A percentile compares a stretch with the other conserved stretches of the same genome.
These are phyloP conservation scores for Xylaria nigripes DNA, from an alignment of 495 filamentous ascomycete genomes.

Conservation along the genomic window DNA sequence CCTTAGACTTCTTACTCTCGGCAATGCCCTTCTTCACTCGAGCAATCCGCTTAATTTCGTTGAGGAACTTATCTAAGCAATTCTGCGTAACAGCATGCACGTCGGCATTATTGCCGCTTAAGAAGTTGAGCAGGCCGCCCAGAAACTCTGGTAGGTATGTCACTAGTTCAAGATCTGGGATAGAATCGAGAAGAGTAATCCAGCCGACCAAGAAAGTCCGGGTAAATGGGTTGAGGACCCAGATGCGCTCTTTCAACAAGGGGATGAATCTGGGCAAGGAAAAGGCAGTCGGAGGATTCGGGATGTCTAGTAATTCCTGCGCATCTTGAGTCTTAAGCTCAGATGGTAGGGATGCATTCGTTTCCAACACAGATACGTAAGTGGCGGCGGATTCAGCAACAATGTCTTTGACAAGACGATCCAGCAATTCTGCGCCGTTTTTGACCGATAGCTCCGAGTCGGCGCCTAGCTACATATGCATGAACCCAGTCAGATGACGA, in stretches of 20 bases:
- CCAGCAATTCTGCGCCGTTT: conserved; percentile 93
- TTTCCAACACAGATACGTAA: conserved; percentile 82
- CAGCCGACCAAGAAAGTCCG: conserved; percentile 92
- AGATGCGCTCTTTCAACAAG: conserved; percentile 83
- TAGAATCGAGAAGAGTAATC: conserved; percentile 92
- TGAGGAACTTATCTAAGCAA: conserved; percentile 84
- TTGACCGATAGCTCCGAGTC: conserved; percentile 96
- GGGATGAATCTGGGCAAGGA: conserved; percentile 89
- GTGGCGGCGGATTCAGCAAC: conserved; percentile 93
- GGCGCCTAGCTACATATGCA: conserved; percentile 64
- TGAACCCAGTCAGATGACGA: background rate
- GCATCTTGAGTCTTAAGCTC: conserved; percentile 31
- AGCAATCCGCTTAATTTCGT: conserved; percentile 91
- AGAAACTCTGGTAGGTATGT: conserved; percentile 87
- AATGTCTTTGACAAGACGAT: conserved; percentile 95
- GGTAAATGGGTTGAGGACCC: conserved; percentile 89
- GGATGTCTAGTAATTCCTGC: conserved; percentile 37
- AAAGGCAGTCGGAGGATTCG: conserved; percentile 70
- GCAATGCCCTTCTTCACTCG: conserved; percentile 85
- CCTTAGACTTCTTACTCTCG: conserved; percentile 68
- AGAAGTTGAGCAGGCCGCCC: conserved; percentile 81
- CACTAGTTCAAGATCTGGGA: conserved; percentile 93
- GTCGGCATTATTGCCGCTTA: conserved; percentile 84
- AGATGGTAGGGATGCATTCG: conserved; percentile 39
- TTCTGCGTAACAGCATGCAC: conserved; percentile 87